phyloP scores from a whole-genome alignment of 2,329 filamentous ascomycete species.

The Cyclaneusma minus region DNA sequence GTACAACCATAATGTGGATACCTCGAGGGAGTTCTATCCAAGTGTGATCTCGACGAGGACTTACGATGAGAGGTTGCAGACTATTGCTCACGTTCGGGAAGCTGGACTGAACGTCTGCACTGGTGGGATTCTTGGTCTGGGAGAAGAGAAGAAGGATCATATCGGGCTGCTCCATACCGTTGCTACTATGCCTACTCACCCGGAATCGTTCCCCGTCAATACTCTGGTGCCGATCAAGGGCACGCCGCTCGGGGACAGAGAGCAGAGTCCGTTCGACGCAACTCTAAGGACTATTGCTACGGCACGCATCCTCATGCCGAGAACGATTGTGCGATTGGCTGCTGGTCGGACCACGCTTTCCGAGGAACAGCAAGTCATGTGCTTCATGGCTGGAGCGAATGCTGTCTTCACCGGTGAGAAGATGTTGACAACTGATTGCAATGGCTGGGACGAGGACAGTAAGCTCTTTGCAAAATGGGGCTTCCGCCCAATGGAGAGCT shows the following conservation, averaged over 20 bases:
- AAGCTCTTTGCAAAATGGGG: constrained; percentile 77
- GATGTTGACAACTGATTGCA: constrained; percentile 87
- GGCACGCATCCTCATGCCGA: constrained; percentile 67
- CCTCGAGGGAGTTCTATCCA: constrained; percentile 77
- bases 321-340: constrained; percentile 74
- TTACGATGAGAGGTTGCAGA: constrained; percentile 76
- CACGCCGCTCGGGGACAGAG: constrained; percentile 64
- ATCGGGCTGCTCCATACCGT: constrained; percentile 75
- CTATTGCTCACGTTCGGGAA: constrained; percentile 64
- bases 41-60: constrained; percentile 70
- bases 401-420: constrained; percentile 94
- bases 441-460: constrained; percentile 79
- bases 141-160: constrained; percentile 64
- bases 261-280: constrained; percentile 60
- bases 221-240: constrained; percentile 83
- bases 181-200: constrained; percentile 64
- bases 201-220: constrained; percentile 85
- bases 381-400: constrained; percentile 83
- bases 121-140: constrained; percentile 74
- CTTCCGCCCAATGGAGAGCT: constrained; percentile 53
- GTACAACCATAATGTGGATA: constrained; percentile 92
- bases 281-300: constrained; percentile 74
- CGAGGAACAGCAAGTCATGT: constrained; percentile 78
- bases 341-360: constrained; percentile 72
- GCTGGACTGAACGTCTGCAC: constrained; percentile 85